Conservation (phyloP, 139 green algal species). For the Haematococcus sp. region DNA sequence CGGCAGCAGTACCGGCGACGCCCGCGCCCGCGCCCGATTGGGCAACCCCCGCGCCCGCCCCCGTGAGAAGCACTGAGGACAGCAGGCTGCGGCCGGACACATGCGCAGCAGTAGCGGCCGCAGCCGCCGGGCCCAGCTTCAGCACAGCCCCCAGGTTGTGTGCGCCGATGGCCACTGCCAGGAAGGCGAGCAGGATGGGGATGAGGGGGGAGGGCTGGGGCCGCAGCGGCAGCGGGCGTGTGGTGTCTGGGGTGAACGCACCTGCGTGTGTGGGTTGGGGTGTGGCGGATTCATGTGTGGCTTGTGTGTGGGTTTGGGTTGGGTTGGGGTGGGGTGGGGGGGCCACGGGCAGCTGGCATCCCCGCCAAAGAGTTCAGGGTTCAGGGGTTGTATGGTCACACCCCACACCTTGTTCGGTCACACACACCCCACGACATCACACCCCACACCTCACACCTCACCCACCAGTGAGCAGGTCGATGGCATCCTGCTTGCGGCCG, state of each 20-base stretch:
- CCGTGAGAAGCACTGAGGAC: not conserved
- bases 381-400: too few relatives aligned
- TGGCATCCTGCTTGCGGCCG: conserved; percentile 82
- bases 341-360: too few relatives aligned
- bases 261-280: not conserved
- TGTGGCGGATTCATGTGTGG: too few relatives aligned
- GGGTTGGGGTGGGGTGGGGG: too few relatives aligned
- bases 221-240: conserved; percentile 25
- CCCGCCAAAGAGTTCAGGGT: too few relatives aligned
- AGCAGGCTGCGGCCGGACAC: not conserved
- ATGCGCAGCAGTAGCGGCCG: not conserved
- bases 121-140: not conserved
- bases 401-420: too few relatives aligned
- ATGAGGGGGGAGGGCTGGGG: conserved; percentile 40
- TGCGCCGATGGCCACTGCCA: conserved; percentile 13
- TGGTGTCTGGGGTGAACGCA: conserved; percentile 8
- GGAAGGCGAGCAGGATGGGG: conserved; percentile 23
- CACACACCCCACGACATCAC: too few relatives aligned
- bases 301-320: conserved; percentile 6
- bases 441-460: too few relatives aligned
- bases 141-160: conserved; percentile 7
- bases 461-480: conserved; percentile 75
- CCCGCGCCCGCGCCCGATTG: not conserved
- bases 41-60: not conserved
- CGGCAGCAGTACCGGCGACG: not conserved